These are phyloP conservation scores for Paraconiothyrium brasiliense DNA, from an alignment of 2,329 filamentous ascomycete species.

Conservation along the genomic window DNA sequence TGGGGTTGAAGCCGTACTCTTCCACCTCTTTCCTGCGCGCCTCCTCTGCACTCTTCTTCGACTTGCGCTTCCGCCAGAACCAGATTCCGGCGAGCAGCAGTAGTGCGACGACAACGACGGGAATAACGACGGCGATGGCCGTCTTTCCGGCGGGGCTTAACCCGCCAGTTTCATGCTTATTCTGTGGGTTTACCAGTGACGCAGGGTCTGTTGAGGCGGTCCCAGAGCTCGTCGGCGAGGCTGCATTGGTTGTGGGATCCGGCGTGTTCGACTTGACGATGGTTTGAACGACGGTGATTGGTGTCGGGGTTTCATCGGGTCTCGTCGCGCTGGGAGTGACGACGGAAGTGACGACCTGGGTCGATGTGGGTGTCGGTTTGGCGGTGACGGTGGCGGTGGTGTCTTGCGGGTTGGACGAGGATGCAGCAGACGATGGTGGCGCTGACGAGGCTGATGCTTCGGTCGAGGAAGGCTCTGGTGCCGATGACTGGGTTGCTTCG, in stretches of 20 bases:
- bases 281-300: conserved; percentile 22
- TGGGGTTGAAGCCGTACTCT: conserved; percentile 98
- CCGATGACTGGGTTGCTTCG: neutral
- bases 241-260: conserved; percentile 20
- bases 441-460: neutral
- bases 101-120: conserved; percentile 85
- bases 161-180: conserved; percentile 46
- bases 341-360: conserved; percentile 24
- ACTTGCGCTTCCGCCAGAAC: conserved; percentile 89
- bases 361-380: conserved; percentile 31
- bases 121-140: conserved; percentile 92
- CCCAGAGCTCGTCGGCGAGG: conserved; percentile 15
- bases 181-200: conserved; percentile 23
- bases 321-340: conserved; percentile 21
- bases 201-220: conserved; percentile 12
- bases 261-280: conserved; percentile 16
- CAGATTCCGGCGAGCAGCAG: conserved; percentile 80
- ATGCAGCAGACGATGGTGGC: conserved; percentile 39
- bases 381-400: conserved; percentile 29
- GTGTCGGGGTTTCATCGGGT: conserved; percentile 16
- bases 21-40: conserved; percentile 94
- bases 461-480: conserved; percentile 19
- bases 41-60: conserved; percentile 84
- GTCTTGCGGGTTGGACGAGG: conserved; percentile 22
- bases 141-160: conserved; percentile 75